Percentiles rank a stretch among this genome's conserved stretches.
Evolutionary conservation across 768 basidiomycete species (phyloP).

Genomic region (Xanthoconium purpureum): DNA sequence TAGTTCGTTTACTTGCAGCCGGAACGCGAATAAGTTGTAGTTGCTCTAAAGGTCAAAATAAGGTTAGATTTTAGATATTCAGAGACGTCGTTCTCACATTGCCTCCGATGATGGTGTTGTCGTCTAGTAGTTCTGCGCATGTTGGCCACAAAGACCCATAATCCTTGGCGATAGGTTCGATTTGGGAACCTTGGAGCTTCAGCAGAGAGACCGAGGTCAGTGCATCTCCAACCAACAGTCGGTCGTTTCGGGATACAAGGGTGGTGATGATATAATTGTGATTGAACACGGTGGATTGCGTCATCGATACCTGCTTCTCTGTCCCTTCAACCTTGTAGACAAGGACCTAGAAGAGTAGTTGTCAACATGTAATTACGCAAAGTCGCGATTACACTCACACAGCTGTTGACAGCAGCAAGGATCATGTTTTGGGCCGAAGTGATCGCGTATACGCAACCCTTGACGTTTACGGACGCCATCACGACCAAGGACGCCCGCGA

Average conservation of each 20-base stretch:
- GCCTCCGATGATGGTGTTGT: conserved; percentile 61
- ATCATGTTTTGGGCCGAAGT: conserved; percentile 48
- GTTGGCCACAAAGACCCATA: conserved; percentile 75
- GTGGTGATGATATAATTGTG: conserved; percentile 79
- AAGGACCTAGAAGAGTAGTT: conserved; percentile 39
- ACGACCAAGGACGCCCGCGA: conserved; percentile 26
- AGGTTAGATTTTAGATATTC: conserved; percentile 1
- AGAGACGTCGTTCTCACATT: conserved; percentile 52
- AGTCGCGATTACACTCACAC: conserved; percentile 44
- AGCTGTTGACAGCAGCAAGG: conserved; percentile 71
- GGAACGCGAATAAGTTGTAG: conserved; percentile 65
- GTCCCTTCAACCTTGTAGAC: conserved; percentile 42
- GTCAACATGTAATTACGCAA: not conserved
- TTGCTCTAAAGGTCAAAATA: conserved; percentile 48
- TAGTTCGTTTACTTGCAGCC: conserved; percentile 41
- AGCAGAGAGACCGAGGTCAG: conserved; percentile 77
- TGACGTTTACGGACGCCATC: conserved; percentile 43
- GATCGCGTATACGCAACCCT: conserved; percentile 71
- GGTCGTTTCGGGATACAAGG: conserved; percentile 52
- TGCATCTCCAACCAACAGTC: conserved; percentile 73
- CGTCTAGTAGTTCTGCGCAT: conserved; percentile 54
- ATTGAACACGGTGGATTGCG: conserved; percentile 59
- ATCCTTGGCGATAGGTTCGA: conserved; percentile 64
- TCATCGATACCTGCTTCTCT: conserved; percentile 31
- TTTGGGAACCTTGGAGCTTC: conserved; percentile 41